Evolutionary conservation across 257 asterid species (phyloP).

Genomic region (Penstemon barbatus): DNA sequence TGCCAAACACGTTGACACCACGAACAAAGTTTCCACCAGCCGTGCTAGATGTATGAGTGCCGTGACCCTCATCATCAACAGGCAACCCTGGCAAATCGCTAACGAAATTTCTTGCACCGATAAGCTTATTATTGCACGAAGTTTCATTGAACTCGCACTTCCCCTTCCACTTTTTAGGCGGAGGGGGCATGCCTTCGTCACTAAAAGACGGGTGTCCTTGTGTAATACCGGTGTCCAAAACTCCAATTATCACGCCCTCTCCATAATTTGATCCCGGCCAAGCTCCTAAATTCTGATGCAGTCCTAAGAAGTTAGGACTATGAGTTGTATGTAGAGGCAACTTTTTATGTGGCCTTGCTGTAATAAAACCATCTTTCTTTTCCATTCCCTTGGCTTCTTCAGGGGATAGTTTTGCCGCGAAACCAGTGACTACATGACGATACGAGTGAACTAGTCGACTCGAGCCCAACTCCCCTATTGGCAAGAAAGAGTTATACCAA

Average conservation of each 20-base stretch:
- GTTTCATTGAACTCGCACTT: slow-evolving; percentile 33
- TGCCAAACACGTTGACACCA: slow-evolving; percentile 37
- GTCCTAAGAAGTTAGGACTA: slow-evolving; percentile 48
- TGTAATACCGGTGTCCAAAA: slow-evolving; percentile 40
- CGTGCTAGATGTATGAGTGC: slow-evolving; percentile 45
- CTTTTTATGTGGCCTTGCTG: slow-evolving; percentile 35
- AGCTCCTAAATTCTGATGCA: slow-evolving; percentile 42
- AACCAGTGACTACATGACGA: slow-evolving; percentile 42
- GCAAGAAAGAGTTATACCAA: slow-evolving; percentile 40
- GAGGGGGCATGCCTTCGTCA: slow-evolving; percentile 50
- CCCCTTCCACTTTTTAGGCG: slow-evolving; percentile 55
- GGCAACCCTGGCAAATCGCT: slow-evolving; percentile 28
- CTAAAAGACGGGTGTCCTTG: slow-evolving; percentile 52
- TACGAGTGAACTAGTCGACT: slow-evolving; percentile 38
- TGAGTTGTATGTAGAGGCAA: slow-evolving; percentile 47
- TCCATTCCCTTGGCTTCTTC: slow-evolving; percentile 36
- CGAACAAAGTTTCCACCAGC: slow-evolving; percentile 45
- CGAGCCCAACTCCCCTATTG: slow-evolving; percentile 18
- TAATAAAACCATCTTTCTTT: slow-evolving; percentile 40
- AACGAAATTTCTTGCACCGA: slow-evolving; percentile 42
- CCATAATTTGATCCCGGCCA: slow-evolving; percentile 57
- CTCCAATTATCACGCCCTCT: slow-evolving; percentile 50
- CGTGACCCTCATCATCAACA: slow-evolving; percentile 42
- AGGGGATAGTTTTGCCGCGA: slow-evolving; percentile 39
- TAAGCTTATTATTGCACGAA: slow-evolving; percentile 42